Evolutionary conservation across 2,329 filamentous ascomycete species (phyloP).

Genomic region (Penicillium sp.): DNA sequence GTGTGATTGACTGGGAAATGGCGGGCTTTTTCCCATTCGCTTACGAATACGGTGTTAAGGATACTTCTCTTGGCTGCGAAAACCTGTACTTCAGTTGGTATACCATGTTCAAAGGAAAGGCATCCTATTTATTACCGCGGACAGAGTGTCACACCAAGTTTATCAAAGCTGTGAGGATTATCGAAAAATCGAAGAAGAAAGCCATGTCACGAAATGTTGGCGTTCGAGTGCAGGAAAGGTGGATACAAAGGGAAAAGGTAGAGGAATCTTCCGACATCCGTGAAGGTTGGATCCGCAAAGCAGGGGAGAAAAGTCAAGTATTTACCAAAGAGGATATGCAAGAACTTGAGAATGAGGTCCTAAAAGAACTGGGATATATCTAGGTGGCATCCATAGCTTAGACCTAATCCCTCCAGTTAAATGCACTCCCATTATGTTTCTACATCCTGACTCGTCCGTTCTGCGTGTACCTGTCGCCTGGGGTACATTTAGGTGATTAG

Average conservation of each 20-base stretch:
- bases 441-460: no score
- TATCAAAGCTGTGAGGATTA: constrained; percentile 2
- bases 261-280: constrained; percentile 4
- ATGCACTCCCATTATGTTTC: no score
- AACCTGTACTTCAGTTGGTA: constrained; percentile 5
- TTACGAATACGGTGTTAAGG: constrained; percentile 1
- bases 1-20: constrained; percentile 5
- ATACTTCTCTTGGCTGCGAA: not conserved
- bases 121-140: constrained; percentile 3
- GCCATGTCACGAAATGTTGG: not conserved
- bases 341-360: no score
- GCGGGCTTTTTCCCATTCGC: constrained; percentile 2
- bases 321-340: no score
- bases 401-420: no score
- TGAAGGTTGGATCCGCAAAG: not conserved
- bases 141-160: constrained; percentile 5
- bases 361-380: no score
- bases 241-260: constrained; percentile 4
- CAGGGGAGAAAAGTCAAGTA: no score
- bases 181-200: constrained; percentile 2
- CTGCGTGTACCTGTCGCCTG: no score
- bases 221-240: not conserved
- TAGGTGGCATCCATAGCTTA: no score
- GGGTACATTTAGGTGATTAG: no score
- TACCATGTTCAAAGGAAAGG: not conserved